A percentile compares a stretch with the other conserved stretches of the same genome.
Conservation (phyloP, 495 filamentous ascomycete species). For the Hypoxylon subgilvum region DNA sequence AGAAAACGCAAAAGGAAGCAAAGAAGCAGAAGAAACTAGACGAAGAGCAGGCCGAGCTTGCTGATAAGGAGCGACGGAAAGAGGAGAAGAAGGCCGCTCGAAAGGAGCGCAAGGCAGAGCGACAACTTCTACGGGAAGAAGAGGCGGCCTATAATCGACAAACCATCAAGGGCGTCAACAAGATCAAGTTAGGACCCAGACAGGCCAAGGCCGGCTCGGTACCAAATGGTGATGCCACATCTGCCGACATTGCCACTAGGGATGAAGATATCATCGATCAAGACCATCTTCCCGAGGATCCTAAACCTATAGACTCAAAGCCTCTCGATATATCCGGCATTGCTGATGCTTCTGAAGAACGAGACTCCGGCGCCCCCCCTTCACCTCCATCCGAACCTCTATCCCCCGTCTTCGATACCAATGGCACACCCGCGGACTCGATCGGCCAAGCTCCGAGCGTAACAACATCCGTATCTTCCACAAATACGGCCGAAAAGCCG, state of each 20-base stretch:
- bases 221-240: constrained; percentile 29
- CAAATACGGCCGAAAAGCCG: constrained; percentile 63
- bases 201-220: constrained; percentile 22
- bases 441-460: constrained; percentile 60
- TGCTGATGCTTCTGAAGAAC: constrained; percentile 43
- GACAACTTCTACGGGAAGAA: constrained; percentile 45
- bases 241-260: constrained; percentile 46
- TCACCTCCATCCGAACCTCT: constrained; percentile 60
- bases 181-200: constrained; percentile 39
- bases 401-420: constrained; percentile 70
- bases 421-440: constrained; percentile 49
- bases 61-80: constrained; percentile 38
- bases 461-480: constrained; percentile 75
- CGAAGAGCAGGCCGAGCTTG: constrained; percentile 27
- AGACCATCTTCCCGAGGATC: constrained; percentile 49
- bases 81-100: constrained; percentile 47
- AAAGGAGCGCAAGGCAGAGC: constrained; percentile 43
- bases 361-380: constrained; percentile 53
- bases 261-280: constrained; percentile 12
- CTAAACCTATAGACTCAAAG: constrained; percentile 42
- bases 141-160: constrained; percentile 48
- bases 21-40: constrained; percentile 46
- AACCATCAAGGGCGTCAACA: constrained; percentile 43
- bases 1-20: constrained; percentile 46
- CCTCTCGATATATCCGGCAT: constrained; percentile 56